A percentile compares a stretch with the other conserved stretches of the same genome.
Evolutionary conservation across 176 grass and related monocot genomes (phyloP).

Genomic region (Avena eriantha): DNA sequence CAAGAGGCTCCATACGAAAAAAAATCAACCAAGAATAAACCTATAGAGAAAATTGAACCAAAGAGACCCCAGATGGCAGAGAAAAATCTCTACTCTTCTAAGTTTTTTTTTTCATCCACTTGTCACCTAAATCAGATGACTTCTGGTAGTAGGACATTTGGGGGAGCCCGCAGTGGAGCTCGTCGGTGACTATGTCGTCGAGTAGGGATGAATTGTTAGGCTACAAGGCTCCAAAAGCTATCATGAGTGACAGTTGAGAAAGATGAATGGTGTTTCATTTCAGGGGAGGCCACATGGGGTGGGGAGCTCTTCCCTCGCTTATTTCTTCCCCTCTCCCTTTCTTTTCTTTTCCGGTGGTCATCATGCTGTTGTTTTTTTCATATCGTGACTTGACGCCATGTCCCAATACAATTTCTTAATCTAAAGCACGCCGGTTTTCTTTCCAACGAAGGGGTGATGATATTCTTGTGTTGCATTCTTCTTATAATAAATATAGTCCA

Average conservation of each 20-base stretch:
- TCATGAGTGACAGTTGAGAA: conserved; percentile 31
- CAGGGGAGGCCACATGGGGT: conserved; percentile 39
- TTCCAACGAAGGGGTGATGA: neutral
- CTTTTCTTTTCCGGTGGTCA: conserved; percentile 31
- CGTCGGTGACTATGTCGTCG: neutral
- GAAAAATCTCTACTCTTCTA: neutral
- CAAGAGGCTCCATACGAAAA: too few relatives aligned
- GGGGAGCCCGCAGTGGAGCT: neutral
- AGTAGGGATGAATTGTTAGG: neutral
- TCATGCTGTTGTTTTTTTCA: conserved; percentile 28
- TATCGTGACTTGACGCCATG: conserved; percentile 39
- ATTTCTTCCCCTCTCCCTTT: neutral
- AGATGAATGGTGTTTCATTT: conserved; percentile 27
- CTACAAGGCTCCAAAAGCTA: conserved; percentile 33
- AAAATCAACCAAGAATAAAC: too few relatives aligned
- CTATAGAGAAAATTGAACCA: neutral
- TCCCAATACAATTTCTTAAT: conserved; percentile 19
- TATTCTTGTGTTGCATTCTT: neutral
- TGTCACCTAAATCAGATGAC: neutral
- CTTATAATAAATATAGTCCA: neutral
- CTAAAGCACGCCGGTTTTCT: neutral
- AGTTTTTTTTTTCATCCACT: neutral
- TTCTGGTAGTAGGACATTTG: neutral
- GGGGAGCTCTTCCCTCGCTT: neutral
- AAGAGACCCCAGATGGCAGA: neutral